A percentile compares a stretch with the other conserved stretches of the same genome.
phyloP scores from a whole-genome alignment of 306 rosid genomes.

The Dalbergia cochinchinensis region DNA sequence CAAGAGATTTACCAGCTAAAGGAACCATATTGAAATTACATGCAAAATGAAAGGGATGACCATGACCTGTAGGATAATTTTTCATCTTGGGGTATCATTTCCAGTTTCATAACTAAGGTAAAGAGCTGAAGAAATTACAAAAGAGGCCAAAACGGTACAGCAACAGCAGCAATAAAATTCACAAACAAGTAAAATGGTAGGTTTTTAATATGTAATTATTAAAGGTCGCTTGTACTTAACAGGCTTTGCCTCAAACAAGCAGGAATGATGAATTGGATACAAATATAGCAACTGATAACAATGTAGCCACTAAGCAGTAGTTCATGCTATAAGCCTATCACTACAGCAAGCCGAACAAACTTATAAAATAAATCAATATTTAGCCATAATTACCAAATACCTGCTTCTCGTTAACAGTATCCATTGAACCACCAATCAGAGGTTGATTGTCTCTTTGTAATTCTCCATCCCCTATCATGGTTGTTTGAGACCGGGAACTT shows the following conservation, averaged over 20 bases:
- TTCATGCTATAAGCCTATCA: conserved; percentile 30
- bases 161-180: conserved; percentile 24
- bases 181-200: conserved; percentile 13
- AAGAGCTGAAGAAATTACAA: neutral
- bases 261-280: conserved; percentile 8
- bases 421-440: conserved; percentile 65
- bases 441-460: conserved; percentile 69
- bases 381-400: conserved; percentile 50
- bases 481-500: conserved; percentile 77
- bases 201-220: conserved; percentile 7
- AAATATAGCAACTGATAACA: conserved; percentile 12
- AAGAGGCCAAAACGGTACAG: conserved; percentile 2
- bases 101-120: conserved; percentile 12
- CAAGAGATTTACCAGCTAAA: conserved; percentile 26
- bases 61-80: conserved; percentile 28
- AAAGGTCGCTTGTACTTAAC: conserved; percentile 1
- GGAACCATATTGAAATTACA: conserved; percentile 36
- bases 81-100: conserved; percentile 19
- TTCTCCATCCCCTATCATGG: conserved; percentile 70
- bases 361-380: conserved; percentile 31
- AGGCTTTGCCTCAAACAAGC: conserved; percentile 30
- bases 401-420: conserved; percentile 79
- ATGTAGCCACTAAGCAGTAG: conserved; percentile 33
- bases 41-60: conserved; percentile 29
- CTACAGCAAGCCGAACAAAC: conserved; percentile 30